These are phyloP conservation scores for Amanita polypyramis DNA, from an alignment of 768 basidiomycete genomes.

Conservation along the genomic window DNA sequence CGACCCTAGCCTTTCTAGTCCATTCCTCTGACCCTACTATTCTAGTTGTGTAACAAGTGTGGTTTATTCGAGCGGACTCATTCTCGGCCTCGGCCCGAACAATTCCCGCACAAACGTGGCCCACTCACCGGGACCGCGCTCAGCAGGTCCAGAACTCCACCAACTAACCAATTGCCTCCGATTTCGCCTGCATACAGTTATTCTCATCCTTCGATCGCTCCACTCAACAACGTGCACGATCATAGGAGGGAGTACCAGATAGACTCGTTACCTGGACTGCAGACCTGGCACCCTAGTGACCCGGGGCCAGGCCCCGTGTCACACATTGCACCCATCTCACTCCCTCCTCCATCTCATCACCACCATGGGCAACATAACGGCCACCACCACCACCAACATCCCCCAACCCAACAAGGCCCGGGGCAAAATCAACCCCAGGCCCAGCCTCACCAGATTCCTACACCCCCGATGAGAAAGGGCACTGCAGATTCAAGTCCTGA, in stretches of 20 bases:
- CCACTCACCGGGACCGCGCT: conserved; percentile 46
- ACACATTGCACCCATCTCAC: neutral
- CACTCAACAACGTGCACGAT: conserved; percentile 16
- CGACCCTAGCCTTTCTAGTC: neutral
- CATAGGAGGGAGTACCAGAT: conserved; percentile 9
- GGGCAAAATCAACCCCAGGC: neutral
- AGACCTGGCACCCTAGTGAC: conserved; percentile 29
- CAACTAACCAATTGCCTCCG: conserved; percentile 30
- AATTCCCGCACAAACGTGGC: conserved; percentile 73
- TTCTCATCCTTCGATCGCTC: conserved; percentile 42
- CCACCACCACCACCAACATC: neutral
- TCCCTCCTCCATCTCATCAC: neutral
- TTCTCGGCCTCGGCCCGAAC: conserved; percentile 67
- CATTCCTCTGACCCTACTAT: conserved; percentile 12
- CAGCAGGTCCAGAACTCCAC: conserved; percentile 37
- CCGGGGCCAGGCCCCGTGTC: neutral
- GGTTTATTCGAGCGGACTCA: conserved; percentile 77
- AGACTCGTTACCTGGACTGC: conserved; percentile 35
- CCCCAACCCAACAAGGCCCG: neutral
- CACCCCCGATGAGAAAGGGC: neutral
- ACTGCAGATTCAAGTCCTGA: conserved; percentile 1
- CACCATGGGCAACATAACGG: neutral
- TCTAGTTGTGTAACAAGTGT: conserved; percentile 57
- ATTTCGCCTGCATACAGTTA: conserved; percentile 41
- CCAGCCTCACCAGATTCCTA: neutral